Evolutionary conservation across 1,284 basidiomycete species (phyloP).

Genomic region (Rhodotorula sp.): DNA sequence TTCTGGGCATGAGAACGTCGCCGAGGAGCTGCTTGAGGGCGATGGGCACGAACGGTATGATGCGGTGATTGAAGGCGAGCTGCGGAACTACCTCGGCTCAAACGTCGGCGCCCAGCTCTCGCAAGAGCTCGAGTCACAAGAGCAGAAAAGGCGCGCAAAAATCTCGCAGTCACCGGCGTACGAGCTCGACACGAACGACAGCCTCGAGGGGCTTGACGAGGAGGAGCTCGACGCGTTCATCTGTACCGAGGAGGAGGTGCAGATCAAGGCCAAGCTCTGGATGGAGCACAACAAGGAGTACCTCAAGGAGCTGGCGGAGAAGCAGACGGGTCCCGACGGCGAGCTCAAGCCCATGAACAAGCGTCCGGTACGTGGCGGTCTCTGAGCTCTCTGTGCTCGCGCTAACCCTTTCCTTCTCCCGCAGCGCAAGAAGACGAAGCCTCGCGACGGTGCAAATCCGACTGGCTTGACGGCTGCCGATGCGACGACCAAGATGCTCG

Average conservation of each 20-base stretch:
- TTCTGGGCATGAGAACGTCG: background rate
- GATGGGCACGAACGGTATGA: conserved; percentile 37
- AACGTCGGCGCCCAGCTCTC: conserved; percentile 58
- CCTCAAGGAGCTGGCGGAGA: conserved; percentile 75
- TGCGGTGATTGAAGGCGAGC: conserved; percentile 37
- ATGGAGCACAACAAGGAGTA: conserved; percentile 94
- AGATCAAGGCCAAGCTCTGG: conserved; percentile 92
- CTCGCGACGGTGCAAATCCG: conserved; percentile 69
- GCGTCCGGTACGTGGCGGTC: conserved; percentile 16
- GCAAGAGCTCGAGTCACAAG: conserved; percentile 37
- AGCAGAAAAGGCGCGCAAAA: conserved; percentile 32
- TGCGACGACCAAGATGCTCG: conserved; percentile 72
- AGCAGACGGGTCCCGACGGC: conserved; percentile 59
- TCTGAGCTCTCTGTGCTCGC: background rate
- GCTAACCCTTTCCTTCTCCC: conserved; percentile 31
- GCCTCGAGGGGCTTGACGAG: conserved; percentile 77
- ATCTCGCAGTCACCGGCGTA: conserved; percentile 19
- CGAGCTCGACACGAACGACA: conserved; percentile 29
- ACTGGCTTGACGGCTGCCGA: conserved; percentile 64
- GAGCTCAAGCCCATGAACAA: conserved; percentile 61
- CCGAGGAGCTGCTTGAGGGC: conserved; percentile 39
- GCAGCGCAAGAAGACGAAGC: conserved; percentile 56
- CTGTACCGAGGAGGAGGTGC: conserved; percentile 78
- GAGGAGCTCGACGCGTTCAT: conserved; percentile 83
- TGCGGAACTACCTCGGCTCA: conserved; percentile 63